Evolutionary conservation across 2,329 filamentous ascomycete species (phyloP), one percentile per base, ranked within the genome.

Genomic region (Corinectria fuckeliana): DNA sequence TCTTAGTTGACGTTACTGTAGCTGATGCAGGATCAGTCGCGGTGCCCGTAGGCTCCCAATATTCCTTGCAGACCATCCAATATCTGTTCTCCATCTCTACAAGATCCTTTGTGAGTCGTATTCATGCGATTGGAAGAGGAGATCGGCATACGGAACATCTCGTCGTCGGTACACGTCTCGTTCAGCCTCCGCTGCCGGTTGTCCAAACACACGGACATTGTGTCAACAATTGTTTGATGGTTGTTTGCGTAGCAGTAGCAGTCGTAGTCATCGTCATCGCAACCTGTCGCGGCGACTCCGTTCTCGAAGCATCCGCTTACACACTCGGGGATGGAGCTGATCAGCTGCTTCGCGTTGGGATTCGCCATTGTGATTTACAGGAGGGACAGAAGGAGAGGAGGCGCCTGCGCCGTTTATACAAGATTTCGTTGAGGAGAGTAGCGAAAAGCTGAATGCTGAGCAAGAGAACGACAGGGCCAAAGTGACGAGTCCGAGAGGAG

Each of bases 41-140:
- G 2, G 68, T 70, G 10, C 68, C 68, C 4, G 65, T 66, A 4
- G 58, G 45, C 38, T 70, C 68, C 68, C 68, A 70, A 4, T 70
- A 70, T 30, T 70, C 61, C 44, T 70, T 61, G 5, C 68, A 70
- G 23, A 70, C 70, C 45, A 65, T 68, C 68, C 68, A 70, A n/a
- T 70, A 70, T 11, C 65, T 69, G 13, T 70, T 67, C 39, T 70
- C 66, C 55, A 68, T 70, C 32, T 63, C 66, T 70, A 6, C 2
- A 10, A n/a, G 23, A 6, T 16, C 13, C 34, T n/a, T 57, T 39
- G 50, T 38, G 11, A 50, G 13, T 25, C 10, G 11, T 16, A 3
- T 5, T 23, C 8, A 20, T 7, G 11, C 9, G 5, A 4, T 9
- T 3, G 1, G n/a, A 1, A 21, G 9, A 5, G 10, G 2, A 3